A percentile compares a stretch with the other conserved stretches of the same genome.
Conservation (phyloP, 768 basidiomycete species). For the Paxillus involutus region DNA sequence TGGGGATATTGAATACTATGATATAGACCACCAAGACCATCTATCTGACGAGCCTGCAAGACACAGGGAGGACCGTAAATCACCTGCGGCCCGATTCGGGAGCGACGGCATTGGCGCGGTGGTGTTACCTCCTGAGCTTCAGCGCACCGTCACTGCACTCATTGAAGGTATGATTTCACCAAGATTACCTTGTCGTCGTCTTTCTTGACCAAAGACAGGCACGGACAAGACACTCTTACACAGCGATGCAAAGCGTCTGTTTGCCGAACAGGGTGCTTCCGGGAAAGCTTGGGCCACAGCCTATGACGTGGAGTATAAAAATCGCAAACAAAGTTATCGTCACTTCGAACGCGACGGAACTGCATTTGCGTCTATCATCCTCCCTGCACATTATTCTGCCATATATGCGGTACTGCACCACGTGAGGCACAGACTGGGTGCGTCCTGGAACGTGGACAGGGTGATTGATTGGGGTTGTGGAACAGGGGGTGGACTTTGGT, state of each 20-base stretch:
- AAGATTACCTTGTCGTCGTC: slow-evolving; percentile 1
- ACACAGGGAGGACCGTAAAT: slow-evolving; percentile 51
- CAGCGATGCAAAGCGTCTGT: slow-evolving; percentile 72
- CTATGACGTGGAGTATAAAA: slow-evolving; percentile 61
- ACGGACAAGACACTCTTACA: slow-evolving; percentile 65
- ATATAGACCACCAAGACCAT: slow-evolving; percentile 34
- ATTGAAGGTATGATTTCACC: slow-evolving; percentile 54
- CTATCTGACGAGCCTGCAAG: slow-evolving; percentile 22
- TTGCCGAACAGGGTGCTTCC: slow-evolving; percentile 37
- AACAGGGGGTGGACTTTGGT: slow-evolving; percentile 86
- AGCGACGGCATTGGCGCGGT: slow-evolving; percentile 71
- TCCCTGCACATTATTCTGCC: slow-evolving; percentile 84
- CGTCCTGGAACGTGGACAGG: slow-evolving; percentile 55
- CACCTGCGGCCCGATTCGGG: slow-evolving; percentile 82
- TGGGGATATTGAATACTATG: slow-evolving; percentile 31
- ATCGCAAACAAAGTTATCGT: slow-evolving; percentile 52
- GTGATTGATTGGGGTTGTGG: slow-evolving; percentile 87
- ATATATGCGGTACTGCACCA: slow-evolving; percentile 75
- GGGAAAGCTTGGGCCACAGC: slow-evolving; percentile 51
- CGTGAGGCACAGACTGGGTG: slow-evolving; percentile 60
- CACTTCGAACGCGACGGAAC: slow-evolving; percentile 73
- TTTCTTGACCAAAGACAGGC: slow-evolving; percentile 37
- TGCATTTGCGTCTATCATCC: slow-evolving; percentile 82
- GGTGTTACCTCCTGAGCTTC: slow-evolving; percentile 70
- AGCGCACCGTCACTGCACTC: slow-evolving; percentile 60